Evolutionary conservation across 495 filamentous ascomycete species (phyloP), one percentile per base, ranked within the genome.

Genomic region (Penicillium cataractarum): DNA sequence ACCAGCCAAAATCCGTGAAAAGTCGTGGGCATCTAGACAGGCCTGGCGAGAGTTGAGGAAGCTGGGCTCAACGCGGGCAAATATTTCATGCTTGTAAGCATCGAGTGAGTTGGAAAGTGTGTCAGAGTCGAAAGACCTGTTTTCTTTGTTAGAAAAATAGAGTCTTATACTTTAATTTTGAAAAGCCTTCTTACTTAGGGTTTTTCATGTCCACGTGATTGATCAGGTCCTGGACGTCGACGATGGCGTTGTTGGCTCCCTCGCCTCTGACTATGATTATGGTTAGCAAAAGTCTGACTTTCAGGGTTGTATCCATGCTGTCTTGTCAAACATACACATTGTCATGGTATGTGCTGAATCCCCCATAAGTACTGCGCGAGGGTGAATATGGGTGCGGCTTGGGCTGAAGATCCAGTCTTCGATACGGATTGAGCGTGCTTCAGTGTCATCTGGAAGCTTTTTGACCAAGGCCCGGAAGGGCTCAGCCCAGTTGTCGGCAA

Each of bases 1-100:
- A 33, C 71, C 65, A n/a, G 76, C 67, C 12, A 62, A 55, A 19
- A 79, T 76, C 22, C 56, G 74, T 2, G 72, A 63, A 66, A 82
- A 88, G 33, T 83, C 76, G 71, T 90, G 87, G 0, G 87, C 87
- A 69, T 89, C 87, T 1, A 88, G 50, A 65, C 87, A 89, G 1
- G 86, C 87, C 64, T 82, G 81, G 4, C 87, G 74, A 33, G 83
- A 86, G 6, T 81, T 77, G 31, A 85, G 65, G 19, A 89, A 83
- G 2, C 81, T 85, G 0, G 80, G 78, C 6, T 73, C 75, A 0
- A 80, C 74, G 6, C 87, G 76, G 6, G 69, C 52, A n/a, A 83
- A 76, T 57, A 88, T 79, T 32, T 76, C 79, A 10, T 74, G 66
- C 52, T 88, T 85, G 53, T 84, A 90, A 0, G 52, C 62, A 8